Conservation (phyloP, 306 rosid species). For the Acacia confusa region DNA sequence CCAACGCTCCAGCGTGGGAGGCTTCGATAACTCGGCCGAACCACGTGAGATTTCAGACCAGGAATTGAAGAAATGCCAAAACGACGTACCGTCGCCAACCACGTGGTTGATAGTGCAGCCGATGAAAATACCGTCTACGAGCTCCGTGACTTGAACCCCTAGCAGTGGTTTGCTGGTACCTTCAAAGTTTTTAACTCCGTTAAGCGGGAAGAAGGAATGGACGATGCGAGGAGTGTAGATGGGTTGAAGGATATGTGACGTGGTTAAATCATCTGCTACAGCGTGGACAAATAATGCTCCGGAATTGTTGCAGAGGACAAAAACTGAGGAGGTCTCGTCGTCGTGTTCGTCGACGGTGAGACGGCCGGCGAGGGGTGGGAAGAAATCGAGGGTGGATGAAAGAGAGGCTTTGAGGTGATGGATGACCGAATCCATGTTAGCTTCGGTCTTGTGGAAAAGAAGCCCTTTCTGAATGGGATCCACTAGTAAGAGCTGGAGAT, state of each 20-base stretch:
- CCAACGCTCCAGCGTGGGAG: not conserved
- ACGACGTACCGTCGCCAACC: constrained; percentile 35
- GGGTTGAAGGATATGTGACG: constrained; percentile 26
- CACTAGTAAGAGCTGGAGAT: constrained; percentile 33
- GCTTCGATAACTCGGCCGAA: not conserved
- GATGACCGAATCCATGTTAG: not conserved
- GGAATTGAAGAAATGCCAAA: constrained; percentile 44
- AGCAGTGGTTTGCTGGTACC: constrained; percentile 28
- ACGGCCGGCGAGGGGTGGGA: constrained; percentile 40
- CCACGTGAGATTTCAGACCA: constrained; percentile 42
- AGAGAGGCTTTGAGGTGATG: constrained; percentile 34
- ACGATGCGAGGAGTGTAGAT: constrained; percentile 24
- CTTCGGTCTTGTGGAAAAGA: constrained; percentile 19
- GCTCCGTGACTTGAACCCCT: constrained; percentile 41
- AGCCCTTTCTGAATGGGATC: constrained; percentile 37
- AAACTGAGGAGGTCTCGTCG: constrained; percentile 19
- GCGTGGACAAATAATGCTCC: constrained; percentile 40
- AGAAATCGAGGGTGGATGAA: constrained; percentile 19
- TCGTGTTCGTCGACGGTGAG: not conserved
- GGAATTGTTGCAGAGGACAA: constrained; percentile 27
- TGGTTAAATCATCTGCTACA: not conserved
- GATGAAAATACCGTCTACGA: constrained; percentile 39
- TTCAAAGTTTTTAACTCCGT: constrained; percentile 27
- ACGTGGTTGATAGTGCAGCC: constrained; percentile 36
- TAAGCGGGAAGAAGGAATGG: constrained; percentile 35